These are phyloP conservation scores for Magnolia changhungtana DNA, from an alignment of 164 flowering plant genomes.

Conservation along the genomic window DNA sequence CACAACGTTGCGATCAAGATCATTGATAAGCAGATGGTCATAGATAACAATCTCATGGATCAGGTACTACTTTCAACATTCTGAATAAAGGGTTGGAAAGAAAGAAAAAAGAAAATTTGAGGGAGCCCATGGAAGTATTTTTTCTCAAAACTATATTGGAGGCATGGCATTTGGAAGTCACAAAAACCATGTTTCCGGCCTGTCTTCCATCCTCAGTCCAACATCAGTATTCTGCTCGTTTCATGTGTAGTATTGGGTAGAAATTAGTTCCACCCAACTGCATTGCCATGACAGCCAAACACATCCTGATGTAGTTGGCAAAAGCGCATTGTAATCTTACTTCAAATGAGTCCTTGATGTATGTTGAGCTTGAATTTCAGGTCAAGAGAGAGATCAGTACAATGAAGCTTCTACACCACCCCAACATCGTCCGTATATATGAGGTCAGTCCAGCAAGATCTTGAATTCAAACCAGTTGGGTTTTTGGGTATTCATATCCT, in stretches of 20 bases:
- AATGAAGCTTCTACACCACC: conserved; percentile 76
- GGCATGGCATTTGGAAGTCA: no score
- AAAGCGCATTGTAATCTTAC: no score
- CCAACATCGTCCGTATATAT: conserved; percentile 63
- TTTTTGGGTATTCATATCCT: not conserved
- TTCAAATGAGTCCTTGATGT: not conserved
- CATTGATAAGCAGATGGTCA: conserved; percentile 62
- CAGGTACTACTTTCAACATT: conserved; percentile 34
- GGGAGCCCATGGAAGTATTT: no score
- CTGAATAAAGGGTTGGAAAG: no score
- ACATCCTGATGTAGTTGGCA: no score
- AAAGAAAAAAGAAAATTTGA: not conserved
- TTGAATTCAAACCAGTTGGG: not conserved
- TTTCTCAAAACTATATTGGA: no score
- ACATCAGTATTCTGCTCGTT: no score
- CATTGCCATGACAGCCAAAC: no score
- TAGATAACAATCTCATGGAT: conserved; percentile 45
- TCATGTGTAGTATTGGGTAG: no score
- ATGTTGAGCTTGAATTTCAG: conserved; percentile 27
- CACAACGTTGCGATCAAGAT: conserved; percentile 63
- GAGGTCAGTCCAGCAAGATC: conserved; percentile 37
- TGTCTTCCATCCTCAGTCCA: no score
- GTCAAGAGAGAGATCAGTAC: conserved; percentile 69
- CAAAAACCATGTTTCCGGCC: no score
- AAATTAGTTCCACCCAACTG: no score